Evolutionary conservation across 2,329 filamentous ascomycete genomes (phyloP).

Genomic region (Colletotrichum lentis): DNA sequence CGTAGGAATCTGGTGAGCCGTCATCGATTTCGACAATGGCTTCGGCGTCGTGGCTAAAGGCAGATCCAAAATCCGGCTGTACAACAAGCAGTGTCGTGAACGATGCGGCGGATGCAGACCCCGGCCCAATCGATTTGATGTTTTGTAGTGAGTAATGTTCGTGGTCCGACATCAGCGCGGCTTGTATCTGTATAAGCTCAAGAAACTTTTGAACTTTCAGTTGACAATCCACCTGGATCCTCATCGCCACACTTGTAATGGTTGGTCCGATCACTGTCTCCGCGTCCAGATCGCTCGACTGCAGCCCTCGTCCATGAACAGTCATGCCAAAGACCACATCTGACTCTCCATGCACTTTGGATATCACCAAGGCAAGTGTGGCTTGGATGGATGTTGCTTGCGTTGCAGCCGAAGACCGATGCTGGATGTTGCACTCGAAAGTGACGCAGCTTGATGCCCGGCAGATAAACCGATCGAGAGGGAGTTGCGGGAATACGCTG

Average conservation of each 20-base stretch:
- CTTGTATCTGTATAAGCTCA: neutral
- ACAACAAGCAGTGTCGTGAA: slow-evolving; percentile 10
- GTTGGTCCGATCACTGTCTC: slow-evolving; percentile 1
- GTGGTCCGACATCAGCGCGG: neutral
- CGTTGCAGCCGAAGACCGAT: neutral
- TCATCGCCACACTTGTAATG: neutral
- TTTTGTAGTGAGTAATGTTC: slow-evolving; percentile 1
- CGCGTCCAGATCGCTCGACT: neutral
- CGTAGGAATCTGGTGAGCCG: slow-evolving; percentile 7
- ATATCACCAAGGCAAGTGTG: slow-evolving; percentile 5
- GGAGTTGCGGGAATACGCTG: slow-evolving; percentile 6
- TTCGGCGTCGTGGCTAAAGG: neutral
- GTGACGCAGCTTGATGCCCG: slow-evolving; percentile 1
- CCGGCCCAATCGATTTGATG: slow-evolving; percentile 1
- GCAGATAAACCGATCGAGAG: slow-evolving; percentile 17
- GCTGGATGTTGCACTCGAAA: slow-evolving; percentile 14
- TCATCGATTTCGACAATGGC: slow-evolving; percentile 2
- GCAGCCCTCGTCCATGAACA: neutral
- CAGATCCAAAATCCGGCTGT: slow-evolving; percentile 14
- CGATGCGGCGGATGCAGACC: neutral
- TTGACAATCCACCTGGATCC: neutral
- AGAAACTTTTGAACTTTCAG: neutral
- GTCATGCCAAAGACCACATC: slow-evolving; percentile 15
- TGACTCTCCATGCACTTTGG: slow-evolving; percentile 2
- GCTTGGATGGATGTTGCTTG: slow-evolving; percentile 9